phyloP scores from a whole-genome alignment of 2,329 filamentous ascomycete genomes.

The Aspergillus texensis region DNA sequence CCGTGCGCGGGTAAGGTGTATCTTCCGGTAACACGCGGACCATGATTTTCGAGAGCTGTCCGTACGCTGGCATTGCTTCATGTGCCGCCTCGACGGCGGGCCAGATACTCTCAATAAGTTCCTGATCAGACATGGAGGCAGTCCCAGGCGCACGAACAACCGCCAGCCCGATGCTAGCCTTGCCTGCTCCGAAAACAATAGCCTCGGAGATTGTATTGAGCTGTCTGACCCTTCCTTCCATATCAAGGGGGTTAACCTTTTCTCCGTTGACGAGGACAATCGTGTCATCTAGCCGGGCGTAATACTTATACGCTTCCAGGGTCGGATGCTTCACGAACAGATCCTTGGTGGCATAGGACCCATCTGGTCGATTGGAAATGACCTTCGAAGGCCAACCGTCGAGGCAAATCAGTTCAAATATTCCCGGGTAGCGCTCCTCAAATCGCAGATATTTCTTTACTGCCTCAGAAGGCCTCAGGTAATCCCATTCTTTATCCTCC shows the following conservation, averaged over 20 bases:
- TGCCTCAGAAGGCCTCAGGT: slow-evolving; percentile 50
- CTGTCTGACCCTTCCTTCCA: slow-evolving; percentile 59
- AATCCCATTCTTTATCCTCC: slow-evolving; percentile 64
- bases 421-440: slow-evolving; percentile 37
- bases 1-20: slow-evolving; percentile 53
- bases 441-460: slow-evolving; percentile 48
- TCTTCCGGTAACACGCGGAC: slow-evolving; percentile 52
- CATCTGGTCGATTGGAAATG: slow-evolving; percentile 49
- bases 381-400: slow-evolving; percentile 44
- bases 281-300: slow-evolving; percentile 51
- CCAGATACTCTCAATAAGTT: slow-evolving; percentile 54
- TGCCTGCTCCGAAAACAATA: slow-evolving; percentile 60
- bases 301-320: slow-evolving; percentile 52
- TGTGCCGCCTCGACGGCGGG: slow-evolving; percentile 57
- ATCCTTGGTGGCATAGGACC: slow-evolving; percentile 55
- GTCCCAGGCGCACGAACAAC: slow-evolving; percentile 55
- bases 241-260: slow-evolving; percentile 52
- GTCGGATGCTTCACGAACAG: slow-evolving; percentile 51
- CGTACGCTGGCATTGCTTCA: slow-evolving; percentile 53
- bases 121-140: slow-evolving; percentile 43
- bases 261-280: slow-evolving; percentile 54
- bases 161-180: slow-evolving; percentile 56
- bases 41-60: slow-evolving; percentile 56
- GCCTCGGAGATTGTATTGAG: slow-evolving; percentile 58
- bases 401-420: slow-evolving; percentile 41